Evolutionary conservation across 1,139 yeast species (phyloP).

Genomic region (Nematodospora anomalae): DNA sequence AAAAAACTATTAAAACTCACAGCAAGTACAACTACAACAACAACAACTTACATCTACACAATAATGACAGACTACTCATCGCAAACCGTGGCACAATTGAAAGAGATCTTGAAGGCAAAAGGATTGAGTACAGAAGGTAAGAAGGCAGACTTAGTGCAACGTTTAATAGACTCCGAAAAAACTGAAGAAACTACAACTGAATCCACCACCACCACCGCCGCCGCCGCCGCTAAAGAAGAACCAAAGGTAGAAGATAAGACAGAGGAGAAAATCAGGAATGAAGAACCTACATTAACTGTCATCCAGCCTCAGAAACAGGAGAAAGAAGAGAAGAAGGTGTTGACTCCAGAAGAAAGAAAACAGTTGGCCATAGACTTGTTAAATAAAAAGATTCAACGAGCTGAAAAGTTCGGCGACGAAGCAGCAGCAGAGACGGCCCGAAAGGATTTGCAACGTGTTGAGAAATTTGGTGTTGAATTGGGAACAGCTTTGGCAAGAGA

Average conservation of each 20-base stretch:
- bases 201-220: conserved; percentile 21
- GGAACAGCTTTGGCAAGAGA: conserved; percentile 69
- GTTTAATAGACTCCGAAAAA: conserved; percentile 49
- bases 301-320: conserved; percentile 17
- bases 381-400: conserved; percentile 66
- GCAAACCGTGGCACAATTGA: conserved; percentile 82
- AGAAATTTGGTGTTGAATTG: conserved; percentile 78
- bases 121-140: conserved; percentile 77
- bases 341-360: conserved; percentile 70
- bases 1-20: not conserved
- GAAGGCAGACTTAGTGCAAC: conserved; percentile 76
- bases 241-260: conserved; percentile 12
- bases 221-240: conserved; percentile 16
- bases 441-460: conserved; percentile 66
- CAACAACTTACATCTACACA: not conserved
- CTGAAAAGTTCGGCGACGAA: conserved; percentile 74
- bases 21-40: not conserved
- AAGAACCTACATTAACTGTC: conserved; percentile 15
- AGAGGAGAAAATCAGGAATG: conserved; percentile 13
- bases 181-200: conserved; percentile 14
- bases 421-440: conserved; percentile 52
- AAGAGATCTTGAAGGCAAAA: conserved; percentile 68
- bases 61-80: conserved; percentile 59
- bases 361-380: conserved; percentile 67
- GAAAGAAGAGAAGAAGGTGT: conserved; percentile 34